These are phyloP conservation scores for Calvatia gigantea DNA, from an alignment of 768 basidiomycete species.

Conservation along the genomic window DNA sequence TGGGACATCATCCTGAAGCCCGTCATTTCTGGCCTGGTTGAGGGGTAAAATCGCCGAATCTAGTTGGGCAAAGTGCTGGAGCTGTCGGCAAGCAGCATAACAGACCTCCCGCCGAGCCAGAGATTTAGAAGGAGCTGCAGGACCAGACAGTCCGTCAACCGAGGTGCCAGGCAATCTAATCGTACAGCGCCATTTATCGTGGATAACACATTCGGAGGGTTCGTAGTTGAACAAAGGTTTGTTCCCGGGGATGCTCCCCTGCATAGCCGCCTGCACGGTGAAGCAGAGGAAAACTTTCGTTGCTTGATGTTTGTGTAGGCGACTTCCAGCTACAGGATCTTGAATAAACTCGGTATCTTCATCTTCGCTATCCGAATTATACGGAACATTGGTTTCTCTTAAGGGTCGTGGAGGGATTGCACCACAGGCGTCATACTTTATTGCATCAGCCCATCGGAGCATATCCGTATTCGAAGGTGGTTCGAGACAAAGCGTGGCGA, in stretches of 20 bases:
- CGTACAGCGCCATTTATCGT: conserved; percentile 40
- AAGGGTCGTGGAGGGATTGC: conserved; percentile 45
- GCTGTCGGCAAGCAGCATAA: conserved; percentile 47
- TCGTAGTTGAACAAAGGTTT: conserved; percentile 37
- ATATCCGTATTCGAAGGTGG: conserved; percentile 36
- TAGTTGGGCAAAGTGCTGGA: conserved; percentile 50
- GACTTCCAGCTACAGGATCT: conserved; percentile 61
- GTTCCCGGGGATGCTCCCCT: conserved; percentile 13
- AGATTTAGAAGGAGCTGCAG: conserved; percentile 38
- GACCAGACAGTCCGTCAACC: conserved; percentile 40
- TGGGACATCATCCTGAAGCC: not conserved
- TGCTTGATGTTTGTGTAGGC: conserved; percentile 58
- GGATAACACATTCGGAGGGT: conserved; percentile 20
- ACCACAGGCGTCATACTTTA: conserved; percentile 33
- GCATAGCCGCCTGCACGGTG: conserved; percentile 21
- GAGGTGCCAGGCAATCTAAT: conserved; percentile 43
- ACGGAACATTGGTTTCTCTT: conserved; percentile 35
- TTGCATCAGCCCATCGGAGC: conserved; percentile 45
- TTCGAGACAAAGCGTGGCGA: conserved; percentile 45
- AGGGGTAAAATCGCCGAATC: conserved; percentile 26
- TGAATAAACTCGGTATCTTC: conserved; percentile 29
- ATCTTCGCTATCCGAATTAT: conserved; percentile 46
- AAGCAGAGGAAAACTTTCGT: conserved; percentile 54
- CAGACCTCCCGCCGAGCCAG: conserved; percentile 61
- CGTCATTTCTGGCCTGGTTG: conserved; percentile 16